Percentiles rank a stretch among this genome's conserved stretches.
phyloP scores from a whole-genome alignment of 2,329 filamentous ascomycete genomes.

The Arthroderma uncinatum region DNA sequence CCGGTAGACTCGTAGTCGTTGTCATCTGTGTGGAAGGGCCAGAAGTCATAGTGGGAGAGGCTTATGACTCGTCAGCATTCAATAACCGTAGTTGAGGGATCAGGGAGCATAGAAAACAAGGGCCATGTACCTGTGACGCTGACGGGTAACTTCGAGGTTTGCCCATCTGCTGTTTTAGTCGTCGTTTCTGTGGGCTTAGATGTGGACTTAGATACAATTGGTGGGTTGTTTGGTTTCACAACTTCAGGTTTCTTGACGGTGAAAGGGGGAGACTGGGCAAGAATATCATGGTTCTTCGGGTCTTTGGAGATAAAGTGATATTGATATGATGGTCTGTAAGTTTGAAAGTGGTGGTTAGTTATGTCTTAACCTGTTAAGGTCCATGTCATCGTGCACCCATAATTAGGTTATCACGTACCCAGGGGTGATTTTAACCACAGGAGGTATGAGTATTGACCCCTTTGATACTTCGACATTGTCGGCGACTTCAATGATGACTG shows the following conservation, averaged over 20 bases:
- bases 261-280: constrained; percentile 33
- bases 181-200: background rate
- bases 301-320: constrained; percentile 32
- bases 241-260: constrained; percentile 15
- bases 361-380: background rate
- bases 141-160: background rate
- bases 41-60: background rate
- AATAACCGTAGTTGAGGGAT: background rate
- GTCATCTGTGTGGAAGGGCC: background rate
- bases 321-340: constrained; percentile 28
- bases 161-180: background rate
- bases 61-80: background rate
- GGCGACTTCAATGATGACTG: constrained; percentile 24
- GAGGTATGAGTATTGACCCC: constrained; percentile 12
- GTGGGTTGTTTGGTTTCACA: background rate
- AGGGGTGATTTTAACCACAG: background rate
- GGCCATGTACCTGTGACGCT: background rate
- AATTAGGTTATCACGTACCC: constrained; percentile 6
- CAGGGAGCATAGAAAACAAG: background rate
- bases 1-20: background rate
- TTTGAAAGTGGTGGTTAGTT: background rate
- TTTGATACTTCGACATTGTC: constrained; percentile 27
- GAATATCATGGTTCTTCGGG: constrained; percentile 28
- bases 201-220: background rate
- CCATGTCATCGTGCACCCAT: background rate